Percentiles rank a stretch among this genome's conserved stretches.
Conservation (phyloP, 352 stramenopile genomes). For the Phytopythium helicoides region DNA sequence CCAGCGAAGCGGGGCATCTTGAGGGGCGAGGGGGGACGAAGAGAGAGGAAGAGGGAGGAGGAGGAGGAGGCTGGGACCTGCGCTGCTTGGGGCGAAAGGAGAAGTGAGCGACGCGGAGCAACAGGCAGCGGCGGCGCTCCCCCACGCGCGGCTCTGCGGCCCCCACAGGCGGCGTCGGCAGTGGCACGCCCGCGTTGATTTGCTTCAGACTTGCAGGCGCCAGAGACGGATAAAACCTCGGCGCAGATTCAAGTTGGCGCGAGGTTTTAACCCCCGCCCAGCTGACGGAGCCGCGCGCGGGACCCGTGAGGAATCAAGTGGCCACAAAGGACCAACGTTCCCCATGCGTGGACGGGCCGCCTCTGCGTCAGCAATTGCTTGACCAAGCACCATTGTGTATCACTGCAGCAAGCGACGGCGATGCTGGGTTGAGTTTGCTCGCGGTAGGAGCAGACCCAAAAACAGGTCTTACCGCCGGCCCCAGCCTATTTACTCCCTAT, state of each 20-base stretch:
- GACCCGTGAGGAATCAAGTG: constrained; percentile 3
- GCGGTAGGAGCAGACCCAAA: too few relatives aligned
- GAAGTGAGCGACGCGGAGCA: background rate
- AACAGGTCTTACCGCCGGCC: too few relatives aligned
- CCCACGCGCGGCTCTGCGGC: too few relatives aligned
- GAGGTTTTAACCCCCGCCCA: constrained; percentile 5
- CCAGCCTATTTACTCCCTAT: too few relatives aligned
- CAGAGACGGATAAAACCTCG: constrained; percentile 3
- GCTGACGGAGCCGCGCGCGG: background rate
- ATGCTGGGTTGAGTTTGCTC: too few relatives aligned
- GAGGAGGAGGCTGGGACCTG: background rate
- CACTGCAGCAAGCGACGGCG: too few relatives aligned
- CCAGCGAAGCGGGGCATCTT: constrained; percentile 35
- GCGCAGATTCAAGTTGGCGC: constrained; percentile 2
- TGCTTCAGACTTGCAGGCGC: constrained; percentile 11
- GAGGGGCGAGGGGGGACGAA: background rate
- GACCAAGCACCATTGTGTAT: background rate
- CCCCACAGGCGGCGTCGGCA: too few relatives aligned
- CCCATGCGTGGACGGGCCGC: background rate
- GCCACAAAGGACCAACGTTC: background rate
- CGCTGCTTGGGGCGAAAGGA: constrained; percentile 6
- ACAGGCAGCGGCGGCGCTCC: too few relatives aligned
- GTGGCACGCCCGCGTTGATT: constrained; percentile 1
- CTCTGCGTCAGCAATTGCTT: background rate
- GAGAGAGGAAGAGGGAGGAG: background rate